Conservation (phyloP, 208 protist species). For the Endotrypanum monterogeii region DNA sequence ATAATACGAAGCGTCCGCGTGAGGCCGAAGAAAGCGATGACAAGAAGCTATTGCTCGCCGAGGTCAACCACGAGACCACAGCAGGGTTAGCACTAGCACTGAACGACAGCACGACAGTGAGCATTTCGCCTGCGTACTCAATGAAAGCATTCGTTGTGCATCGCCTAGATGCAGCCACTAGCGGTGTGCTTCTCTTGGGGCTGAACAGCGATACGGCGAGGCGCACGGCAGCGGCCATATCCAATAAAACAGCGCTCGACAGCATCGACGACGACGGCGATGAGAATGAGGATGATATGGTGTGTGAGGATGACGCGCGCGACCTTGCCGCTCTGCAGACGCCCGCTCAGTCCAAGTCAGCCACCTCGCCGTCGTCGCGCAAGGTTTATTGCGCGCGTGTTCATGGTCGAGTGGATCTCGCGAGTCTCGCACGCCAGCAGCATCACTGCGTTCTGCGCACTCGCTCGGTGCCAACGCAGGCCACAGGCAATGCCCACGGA, state of each 20-base stretch:
- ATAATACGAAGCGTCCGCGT: background rate
- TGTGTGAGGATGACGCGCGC: background rate
- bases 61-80: background rate
- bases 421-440: constrained; percentile 37
- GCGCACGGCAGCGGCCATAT: constrained; percentile 40
- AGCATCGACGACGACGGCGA: background rate
- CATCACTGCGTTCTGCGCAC: constrained; percentile 37
- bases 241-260: constrained; percentile 38
- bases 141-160: constrained; percentile 77
- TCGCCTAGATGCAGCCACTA: constrained; percentile 83
- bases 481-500: background rate
- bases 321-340: too few relatives aligned
- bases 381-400: constrained; percentile 75
- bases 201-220: constrained; percentile 53
- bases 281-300: background rate
- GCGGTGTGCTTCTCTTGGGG: constrained; percentile 83
- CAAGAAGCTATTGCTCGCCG: too few relatives aligned
- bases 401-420: constrained; percentile 47
- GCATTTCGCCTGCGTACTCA: background rate
- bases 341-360: too few relatives aligned
- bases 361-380: constrained; percentile 10
- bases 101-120: background rate
- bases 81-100: background rate
- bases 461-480: background rate
- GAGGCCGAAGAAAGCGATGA: background rate